These are phyloP conservation scores for Geotrichum fermentans DNA, from an alignment of 1,139 yeast species.

Conservation along the genomic window DNA sequence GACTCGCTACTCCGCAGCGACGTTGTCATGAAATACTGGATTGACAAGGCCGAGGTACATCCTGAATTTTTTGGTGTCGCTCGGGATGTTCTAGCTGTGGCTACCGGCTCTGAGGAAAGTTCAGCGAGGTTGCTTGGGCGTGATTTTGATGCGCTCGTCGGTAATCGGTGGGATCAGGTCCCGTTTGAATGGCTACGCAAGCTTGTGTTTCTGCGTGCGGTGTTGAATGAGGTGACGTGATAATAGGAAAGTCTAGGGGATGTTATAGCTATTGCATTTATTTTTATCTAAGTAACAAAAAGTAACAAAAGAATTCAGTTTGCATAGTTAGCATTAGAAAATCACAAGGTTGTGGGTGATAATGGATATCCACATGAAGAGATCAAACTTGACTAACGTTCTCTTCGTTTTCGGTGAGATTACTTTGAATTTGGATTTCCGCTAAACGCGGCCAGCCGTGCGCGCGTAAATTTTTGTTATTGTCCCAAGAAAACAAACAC, in stretches of 20 bases:
- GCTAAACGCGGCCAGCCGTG: too few species aligned
- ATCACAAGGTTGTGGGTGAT: too few species aligned
- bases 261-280: too few species aligned
- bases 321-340: too few species aligned
- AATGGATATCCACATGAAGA: too few species aligned
- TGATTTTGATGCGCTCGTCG: conserved; percentile 4
- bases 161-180: conserved; percentile 9
- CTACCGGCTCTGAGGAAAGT: conserved; percentile 8
- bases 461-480: too few species aligned
- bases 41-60: neutral
- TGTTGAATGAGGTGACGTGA: neutral
- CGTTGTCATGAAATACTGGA: conserved; percentile 11
- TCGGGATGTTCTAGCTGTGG: conserved; percentile 9
- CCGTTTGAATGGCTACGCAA: conserved; percentile 8
- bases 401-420: too few species aligned
- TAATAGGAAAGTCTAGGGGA: too few species aligned
- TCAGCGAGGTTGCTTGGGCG: conserved; percentile 1
- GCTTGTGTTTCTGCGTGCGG: conserved; percentile 6
- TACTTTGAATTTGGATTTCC: too few species aligned
- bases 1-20: conserved; percentile 1
- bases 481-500: too few species aligned
- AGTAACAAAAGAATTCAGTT: too few species aligned
- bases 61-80: conserved; percentile 10
- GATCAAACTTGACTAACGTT: too few species aligned
- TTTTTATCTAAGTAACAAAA: neutral